phyloP scores from a whole-genome alignment of 345 rosid genomes.

The Populus davidiana region DNA sequence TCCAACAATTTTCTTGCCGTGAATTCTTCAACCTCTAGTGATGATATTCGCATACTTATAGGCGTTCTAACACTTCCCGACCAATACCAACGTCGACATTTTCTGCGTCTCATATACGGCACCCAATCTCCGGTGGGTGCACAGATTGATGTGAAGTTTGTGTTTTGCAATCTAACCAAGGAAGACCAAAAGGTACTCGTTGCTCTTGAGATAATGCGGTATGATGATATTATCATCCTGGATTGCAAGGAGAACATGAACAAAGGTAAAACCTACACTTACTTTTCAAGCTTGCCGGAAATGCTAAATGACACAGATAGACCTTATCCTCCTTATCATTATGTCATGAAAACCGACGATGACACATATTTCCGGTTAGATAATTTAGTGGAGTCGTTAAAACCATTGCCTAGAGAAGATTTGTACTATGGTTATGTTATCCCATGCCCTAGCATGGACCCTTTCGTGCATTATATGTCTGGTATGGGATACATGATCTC shows the following conservation, averaged over 20 bases:
- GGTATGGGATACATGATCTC: constrained; percentile 89
- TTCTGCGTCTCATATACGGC: constrained; percentile 67
- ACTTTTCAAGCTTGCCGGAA: constrained; percentile 70
- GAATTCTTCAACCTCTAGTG: constrained; percentile 23
- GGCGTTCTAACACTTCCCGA: constrained; percentile 83
- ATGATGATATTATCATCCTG: constrained; percentile 72
- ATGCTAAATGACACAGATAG: constrained; percentile 37
- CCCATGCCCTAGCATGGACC: constrained; percentile 85
- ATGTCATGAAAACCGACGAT: constrained; percentile 80
- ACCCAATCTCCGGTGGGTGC: constrained; percentile 44
- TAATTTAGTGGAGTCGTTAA: constrained; percentile 52
- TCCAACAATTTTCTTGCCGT: not conserved
- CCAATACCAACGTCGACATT: constrained; percentile 67
- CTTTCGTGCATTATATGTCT: constrained; percentile 82
- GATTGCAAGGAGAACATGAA: constrained; percentile 84
- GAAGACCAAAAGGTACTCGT: constrained; percentile 80
- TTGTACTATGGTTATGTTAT: constrained; percentile 80
- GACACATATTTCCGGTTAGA: constrained; percentile 61
- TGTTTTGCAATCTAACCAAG: constrained; percentile 82
- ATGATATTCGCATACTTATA: constrained; percentile 62
- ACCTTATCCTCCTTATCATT: constrained; percentile 71
- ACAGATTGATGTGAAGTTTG: constrained; percentile 74
- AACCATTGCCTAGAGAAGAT: constrained; percentile 69
- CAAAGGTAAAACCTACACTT: constrained; percentile 79
- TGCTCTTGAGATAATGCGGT: constrained; percentile 86